Evolutionary conservation across 2,329 filamentous ascomycete species (phyloP).

Genomic region (Paraphoma sp.): DNA sequence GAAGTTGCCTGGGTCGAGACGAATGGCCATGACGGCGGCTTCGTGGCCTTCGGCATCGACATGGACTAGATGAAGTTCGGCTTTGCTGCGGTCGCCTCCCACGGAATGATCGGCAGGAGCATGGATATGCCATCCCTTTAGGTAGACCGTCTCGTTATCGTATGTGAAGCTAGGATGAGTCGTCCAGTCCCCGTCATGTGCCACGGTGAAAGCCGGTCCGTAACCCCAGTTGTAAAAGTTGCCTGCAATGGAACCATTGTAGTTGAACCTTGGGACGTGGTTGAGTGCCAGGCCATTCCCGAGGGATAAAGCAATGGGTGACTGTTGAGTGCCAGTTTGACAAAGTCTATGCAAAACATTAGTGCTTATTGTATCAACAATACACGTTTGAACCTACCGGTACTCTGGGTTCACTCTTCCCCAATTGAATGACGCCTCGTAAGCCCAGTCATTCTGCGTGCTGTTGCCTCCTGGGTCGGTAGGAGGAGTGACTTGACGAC

Average conservation of each 20-base stretch:
- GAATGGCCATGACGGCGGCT: conserved; percentile 56
- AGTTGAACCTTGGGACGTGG: conserved; percentile 54
- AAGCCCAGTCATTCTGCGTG: conserved; percentile 21
- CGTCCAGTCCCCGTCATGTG: conserved; percentile 47
- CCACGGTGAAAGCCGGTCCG: conserved; percentile 54
- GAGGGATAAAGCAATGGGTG: conserved; percentile 55
- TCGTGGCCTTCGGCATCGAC: conserved; percentile 51
- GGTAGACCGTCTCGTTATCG: conserved; percentile 56
- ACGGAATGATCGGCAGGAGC: conserved; percentile 59
- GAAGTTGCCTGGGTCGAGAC: conserved; percentile 52
- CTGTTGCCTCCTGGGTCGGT: conserved; percentile 7
- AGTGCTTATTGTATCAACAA: too few species aligned
- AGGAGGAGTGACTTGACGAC: conserved; percentile 6
- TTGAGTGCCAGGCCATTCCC: conserved; percentile 49
- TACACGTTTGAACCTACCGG: conserved; percentile 7
- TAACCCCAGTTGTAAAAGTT: conserved; percentile 59
- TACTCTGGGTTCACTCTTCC: conserved; percentile 50
- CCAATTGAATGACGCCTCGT: conserved; percentile 48
- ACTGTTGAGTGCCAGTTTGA: conserved; percentile 59
- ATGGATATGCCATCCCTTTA: conserved; percentile 61
- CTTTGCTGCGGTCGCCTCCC: conserved; percentile 51
- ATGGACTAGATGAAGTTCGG: conserved; percentile 60
- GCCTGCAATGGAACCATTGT: conserved; percentile 45
- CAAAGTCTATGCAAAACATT: conserved; percentile 38
- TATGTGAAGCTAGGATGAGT: conserved; percentile 52